These are phyloP conservation scores for Arbutus unedo DNA, from an alignment of 148 eudicot species.

Conservation along the genomic window DNA sequence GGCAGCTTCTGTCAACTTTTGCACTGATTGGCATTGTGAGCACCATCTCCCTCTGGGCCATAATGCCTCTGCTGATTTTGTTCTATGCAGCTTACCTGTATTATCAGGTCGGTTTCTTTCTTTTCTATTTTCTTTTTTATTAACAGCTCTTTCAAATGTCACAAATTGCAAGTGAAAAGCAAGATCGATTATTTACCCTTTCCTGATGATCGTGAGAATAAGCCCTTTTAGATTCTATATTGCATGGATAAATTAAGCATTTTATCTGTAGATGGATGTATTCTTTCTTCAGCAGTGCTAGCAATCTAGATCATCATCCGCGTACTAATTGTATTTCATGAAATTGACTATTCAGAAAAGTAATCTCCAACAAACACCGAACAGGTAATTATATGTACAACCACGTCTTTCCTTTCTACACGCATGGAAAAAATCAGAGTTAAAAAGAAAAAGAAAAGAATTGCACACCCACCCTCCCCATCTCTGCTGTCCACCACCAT, in stretches of 20 bases:
- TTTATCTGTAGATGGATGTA: background rate
- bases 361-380: background rate
- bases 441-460: background rate
- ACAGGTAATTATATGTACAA: background rate
- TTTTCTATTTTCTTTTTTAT: background rate
- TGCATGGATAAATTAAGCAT: background rate
- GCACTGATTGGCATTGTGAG: conserved; percentile 56
- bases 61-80: conserved; percentile 61
- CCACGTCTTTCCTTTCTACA: background rate
- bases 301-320: background rate
- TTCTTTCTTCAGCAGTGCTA: background rate
- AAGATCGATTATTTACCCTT: background rate
- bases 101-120: conserved; percentile 44
- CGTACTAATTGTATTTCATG: background rate
- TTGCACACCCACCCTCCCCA: background rate
- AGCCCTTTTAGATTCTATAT: background rate
- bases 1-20: conserved; percentile 57
- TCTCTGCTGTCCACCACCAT: background rate
- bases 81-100: conserved; percentile 61
- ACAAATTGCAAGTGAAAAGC: background rate
- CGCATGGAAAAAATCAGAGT: background rate
- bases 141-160: background rate
- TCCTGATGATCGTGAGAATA: background rate
- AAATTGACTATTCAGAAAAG: background rate
- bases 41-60: conserved; percentile 61